A percentile compares a stretch with the other conserved stretches of the same genome.
These are phyloP conservation scores for Lagenidium sp. DNA, from an alignment of 352 stramenopile genomes.

Conservation along the genomic window DNA sequence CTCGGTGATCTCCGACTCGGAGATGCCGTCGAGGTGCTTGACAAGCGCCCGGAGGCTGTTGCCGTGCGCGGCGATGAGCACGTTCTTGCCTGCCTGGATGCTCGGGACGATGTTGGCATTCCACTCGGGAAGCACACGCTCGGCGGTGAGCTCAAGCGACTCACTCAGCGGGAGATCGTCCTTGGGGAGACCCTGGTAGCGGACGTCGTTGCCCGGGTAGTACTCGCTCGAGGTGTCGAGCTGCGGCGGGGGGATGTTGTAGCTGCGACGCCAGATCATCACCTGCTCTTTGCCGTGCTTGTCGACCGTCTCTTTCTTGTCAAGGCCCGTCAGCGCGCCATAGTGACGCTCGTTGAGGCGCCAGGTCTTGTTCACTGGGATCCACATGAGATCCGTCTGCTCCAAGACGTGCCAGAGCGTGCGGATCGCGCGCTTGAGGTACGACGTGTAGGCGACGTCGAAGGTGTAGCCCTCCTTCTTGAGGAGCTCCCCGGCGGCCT, in stretches of 20 bases:
- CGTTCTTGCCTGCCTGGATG: conserved; percentile 90
- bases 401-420: conserved; percentile 92
- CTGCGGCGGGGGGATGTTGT: conserved; percentile 95
- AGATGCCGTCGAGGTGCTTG: conserved; percentile 92
- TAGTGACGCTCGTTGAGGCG: conserved; percentile 90
- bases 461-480: conserved; percentile 91
- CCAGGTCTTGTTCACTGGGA: conserved; percentile 93
- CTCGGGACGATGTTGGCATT: conserved; percentile 87
- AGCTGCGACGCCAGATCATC: conserved; percentile 95
- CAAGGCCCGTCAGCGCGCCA: conserved; percentile 85
- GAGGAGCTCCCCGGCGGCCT: conserved; percentile 84
- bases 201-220: conserved; percentile 89
- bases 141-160: conserved; percentile 91
- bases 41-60: conserved; percentile 91
- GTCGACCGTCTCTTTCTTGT: conserved; percentile 87
- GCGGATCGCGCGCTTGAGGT: conserved; percentile 93
- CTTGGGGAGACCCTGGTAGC: conserved; percentile 83
- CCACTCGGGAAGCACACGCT: conserved; percentile 89
- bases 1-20: conserved; percentile 90
- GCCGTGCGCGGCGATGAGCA: conserved; percentile 93
- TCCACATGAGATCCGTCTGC: conserved; percentile 92
- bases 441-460: conserved; percentile 93
- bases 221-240: conserved; percentile 89
- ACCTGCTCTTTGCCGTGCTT: conserved; percentile 91
- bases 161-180: conserved; percentile 88